Evolutionary conservation across 768 basidiomycete genomes (phyloP).

Genomic region (Fomitopsis serialis): DNA sequence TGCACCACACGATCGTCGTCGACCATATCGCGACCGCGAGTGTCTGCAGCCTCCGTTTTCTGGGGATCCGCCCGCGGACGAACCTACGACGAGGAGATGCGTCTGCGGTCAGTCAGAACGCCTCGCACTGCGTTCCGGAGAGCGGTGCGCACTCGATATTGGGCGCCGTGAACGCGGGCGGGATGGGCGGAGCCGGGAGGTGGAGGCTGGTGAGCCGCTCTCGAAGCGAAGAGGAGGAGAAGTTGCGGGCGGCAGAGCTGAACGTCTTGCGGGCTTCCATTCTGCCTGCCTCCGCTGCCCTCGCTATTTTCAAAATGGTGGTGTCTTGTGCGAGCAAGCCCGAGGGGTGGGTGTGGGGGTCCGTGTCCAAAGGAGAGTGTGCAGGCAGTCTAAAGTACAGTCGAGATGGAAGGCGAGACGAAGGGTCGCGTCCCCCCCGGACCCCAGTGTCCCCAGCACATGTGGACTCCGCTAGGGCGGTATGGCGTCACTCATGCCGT

Average conservation of each 20-base stretch:
- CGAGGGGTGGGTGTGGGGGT: no score
- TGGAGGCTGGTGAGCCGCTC: constrained; percentile 45
- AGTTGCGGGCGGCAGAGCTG: constrained; percentile 36
- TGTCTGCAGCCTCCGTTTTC: constrained; percentile 83
- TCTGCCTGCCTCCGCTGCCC: background rate
- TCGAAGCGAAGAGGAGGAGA: constrained; percentile 60
- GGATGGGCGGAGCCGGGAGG: constrained; percentile 50
- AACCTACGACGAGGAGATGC: constrained; percentile 43
- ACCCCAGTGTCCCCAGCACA: no score
- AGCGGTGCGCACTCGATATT: constrained; percentile 57
- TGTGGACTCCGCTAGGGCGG: no score
- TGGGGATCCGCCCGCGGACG: constrained; percentile 82
- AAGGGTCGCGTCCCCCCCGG: no score
- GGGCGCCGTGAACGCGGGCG: constrained; percentile 55
- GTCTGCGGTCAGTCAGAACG: constrained; percentile 2
- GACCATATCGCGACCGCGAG: constrained; percentile 87
- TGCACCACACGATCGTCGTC: constrained; percentile 64
- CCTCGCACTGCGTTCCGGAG: background rate
- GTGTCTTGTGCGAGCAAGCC: no score
- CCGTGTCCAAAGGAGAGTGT: no score
- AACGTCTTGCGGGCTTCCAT: constrained; percentile 4
- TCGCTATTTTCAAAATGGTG: background rate
- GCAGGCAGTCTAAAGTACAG: no score
- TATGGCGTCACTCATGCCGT: no score
- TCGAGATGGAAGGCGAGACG: no score